A percentile compares a stretch with the other conserved stretches of the same genome.
Conservation (phyloP, 2,329 filamentous ascomycete genomes). For the Alternaria novae-zelandiae region DNA sequence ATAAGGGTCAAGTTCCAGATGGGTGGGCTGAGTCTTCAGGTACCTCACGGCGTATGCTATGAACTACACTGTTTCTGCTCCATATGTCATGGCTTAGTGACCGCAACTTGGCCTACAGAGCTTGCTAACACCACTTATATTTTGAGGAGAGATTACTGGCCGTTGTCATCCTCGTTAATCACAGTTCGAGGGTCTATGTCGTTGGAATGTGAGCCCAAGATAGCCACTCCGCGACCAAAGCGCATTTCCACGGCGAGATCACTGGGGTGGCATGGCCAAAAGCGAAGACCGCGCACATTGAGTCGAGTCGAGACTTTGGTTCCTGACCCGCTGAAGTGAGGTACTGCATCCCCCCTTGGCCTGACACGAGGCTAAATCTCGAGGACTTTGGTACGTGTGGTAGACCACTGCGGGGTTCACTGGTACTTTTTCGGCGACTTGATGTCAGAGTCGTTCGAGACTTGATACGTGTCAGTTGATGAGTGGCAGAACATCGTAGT, state of each 20-base stretch:
- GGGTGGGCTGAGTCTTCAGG: too few relatives aligned
- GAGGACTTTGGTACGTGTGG: neutral
- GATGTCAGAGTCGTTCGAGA: neutral
- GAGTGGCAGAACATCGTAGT: neutral
- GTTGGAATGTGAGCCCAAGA: neutral
- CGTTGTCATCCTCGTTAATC: neutral
- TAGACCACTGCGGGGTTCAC: neutral
- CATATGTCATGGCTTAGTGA: neutral
- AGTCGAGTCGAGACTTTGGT: neutral
- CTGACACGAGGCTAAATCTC: neutral
- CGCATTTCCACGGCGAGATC: neutral
- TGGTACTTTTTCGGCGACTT: neutral
- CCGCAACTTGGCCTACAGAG: too few relatives aligned
- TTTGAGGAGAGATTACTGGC: neutral
- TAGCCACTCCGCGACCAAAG: neutral
- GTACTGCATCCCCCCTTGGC: neutral
- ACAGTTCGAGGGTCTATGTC: neutral
- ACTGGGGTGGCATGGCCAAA: too few relatives aligned
- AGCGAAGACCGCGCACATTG: neutral
- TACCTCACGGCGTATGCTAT: neutral
- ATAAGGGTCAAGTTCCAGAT: neutral
- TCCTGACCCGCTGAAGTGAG: neutral
- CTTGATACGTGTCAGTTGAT: neutral
- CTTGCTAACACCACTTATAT: neutral
- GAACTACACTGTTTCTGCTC: neutral